Evolutionary conservation across 2,329 filamentous ascomycete genomes (phyloP).

Genomic region (Arachnomyces sp.): DNA sequence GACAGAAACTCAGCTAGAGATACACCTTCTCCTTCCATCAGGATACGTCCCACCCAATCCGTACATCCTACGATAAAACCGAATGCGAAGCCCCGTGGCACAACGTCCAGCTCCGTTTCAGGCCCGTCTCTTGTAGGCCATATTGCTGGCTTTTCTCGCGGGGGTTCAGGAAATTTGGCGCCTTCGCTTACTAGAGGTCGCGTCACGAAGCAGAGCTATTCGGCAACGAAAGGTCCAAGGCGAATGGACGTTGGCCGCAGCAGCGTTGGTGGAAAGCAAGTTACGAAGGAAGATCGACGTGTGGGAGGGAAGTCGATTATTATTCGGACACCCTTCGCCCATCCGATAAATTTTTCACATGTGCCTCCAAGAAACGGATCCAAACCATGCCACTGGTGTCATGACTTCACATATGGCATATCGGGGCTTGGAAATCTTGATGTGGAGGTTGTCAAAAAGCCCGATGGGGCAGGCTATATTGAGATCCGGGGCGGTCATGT

Average conservation of each 20-base stretch:
- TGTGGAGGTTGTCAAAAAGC: conserved; percentile 28
- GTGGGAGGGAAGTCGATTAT: conserved; percentile 13
- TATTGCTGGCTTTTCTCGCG: too few species aligned
- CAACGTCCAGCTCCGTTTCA: too few species aligned
- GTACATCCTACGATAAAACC: too few species aligned
- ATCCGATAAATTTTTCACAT: conserved; percentile 34
- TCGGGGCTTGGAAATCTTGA: conserved; percentile 29
- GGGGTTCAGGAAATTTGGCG: too few species aligned
- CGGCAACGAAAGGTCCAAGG: too few species aligned
- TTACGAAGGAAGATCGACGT: conserved; percentile 1
- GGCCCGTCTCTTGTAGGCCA: too few species aligned
- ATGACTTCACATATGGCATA: conserved; percentile 32
- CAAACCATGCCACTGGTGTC: conserved; percentile 35
- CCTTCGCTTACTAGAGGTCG: too few species aligned
- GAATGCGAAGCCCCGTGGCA: too few species aligned
- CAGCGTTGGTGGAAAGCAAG: not conserved
- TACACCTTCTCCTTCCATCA: too few species aligned
- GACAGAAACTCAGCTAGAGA: conserved; percentile 11
- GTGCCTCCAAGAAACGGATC: conserved; percentile 12
- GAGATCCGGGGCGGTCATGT: conserved; percentile 34
- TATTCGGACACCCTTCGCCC: conserved; percentile 31
- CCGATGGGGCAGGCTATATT: conserved; percentile 27
- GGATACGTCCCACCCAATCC: too few species aligned
- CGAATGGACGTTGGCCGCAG: too few species aligned
- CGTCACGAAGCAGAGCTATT: too few species aligned